A percentile compares a stretch with the other conserved stretches of the same genome.
Conservation (phyloP, 2,329 filamentous ascomycete genomes). For the Mycocentrospora acerina region DNA sequence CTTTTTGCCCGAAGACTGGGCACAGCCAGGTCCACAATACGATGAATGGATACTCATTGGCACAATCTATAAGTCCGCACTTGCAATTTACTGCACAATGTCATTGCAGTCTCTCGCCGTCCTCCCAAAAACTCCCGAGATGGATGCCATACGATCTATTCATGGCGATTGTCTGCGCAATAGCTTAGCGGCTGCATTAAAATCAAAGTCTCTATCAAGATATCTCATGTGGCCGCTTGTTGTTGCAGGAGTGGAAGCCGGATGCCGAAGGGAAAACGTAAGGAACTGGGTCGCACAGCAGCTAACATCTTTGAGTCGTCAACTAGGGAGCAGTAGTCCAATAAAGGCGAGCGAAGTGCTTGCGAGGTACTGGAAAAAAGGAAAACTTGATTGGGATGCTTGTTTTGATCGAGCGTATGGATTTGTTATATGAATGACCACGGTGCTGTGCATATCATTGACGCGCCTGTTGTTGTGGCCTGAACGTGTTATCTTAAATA, state of each 20-base stretch:
- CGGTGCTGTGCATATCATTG: too few species aligned
- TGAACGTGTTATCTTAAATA: too few species aligned
- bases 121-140: conserved; percentile 17
- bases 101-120: conserved; percentile 25
- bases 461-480: too few species aligned
- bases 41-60: conserved; percentile 28
- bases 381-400: conserved; percentile 27
- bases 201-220: conserved; percentile 8
- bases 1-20: conserved; percentile 29
- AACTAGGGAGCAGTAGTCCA: conserved; percentile 22
- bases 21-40: conserved; percentile 21
- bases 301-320: conserved; percentile 16
- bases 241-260: conserved; percentile 30
- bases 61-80: conserved; percentile 23
- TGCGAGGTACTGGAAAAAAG: conserved; percentile 26
- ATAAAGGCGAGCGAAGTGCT: conserved; percentile 24
- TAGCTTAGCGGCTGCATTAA: conserved; percentile 9
- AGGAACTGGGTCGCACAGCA: conserved; percentile 22
- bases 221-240: conserved; percentile 29
- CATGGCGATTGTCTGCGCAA: conserved; percentile 16
- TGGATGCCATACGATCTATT: conserved; percentile 14
- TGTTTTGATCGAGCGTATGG: conserved; percentile 31
- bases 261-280: conserved; percentile 14
- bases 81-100: conserved; percentile 31
- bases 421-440: conserved; percentile 19